These are phyloP conservation scores for Decorospora gaudefroyi DNA, from an alignment of 2,329 filamentous ascomycete genomes.

Conservation along the genomic window DNA sequence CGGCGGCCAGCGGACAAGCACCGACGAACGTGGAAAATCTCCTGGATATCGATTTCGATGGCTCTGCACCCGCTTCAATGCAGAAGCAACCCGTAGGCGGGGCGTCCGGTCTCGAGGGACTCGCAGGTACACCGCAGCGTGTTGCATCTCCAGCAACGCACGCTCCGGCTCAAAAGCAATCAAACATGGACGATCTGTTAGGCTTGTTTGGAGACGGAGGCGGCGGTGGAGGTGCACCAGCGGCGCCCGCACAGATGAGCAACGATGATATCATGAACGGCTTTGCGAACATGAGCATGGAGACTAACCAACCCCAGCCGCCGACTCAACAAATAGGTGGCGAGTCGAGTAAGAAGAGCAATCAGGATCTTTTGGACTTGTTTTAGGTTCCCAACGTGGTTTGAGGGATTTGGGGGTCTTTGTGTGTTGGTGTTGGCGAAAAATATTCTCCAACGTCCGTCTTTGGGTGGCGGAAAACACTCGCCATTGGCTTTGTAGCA, in stretches of 20 bases:
- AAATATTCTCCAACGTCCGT: not conserved
- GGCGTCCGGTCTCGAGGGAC: constrained; percentile 57
- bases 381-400: constrained; percentile 48
- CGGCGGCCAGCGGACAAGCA: constrained; percentile 60
- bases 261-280: constrained; percentile 72
- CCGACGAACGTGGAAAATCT: constrained; percentile 89
- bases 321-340: constrained; percentile 62
- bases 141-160: constrained; percentile 65
- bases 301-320: constrained; percentile 66
- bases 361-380: constrained; percentile 61
- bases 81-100: constrained; percentile 64
- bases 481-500: too few species aligned
- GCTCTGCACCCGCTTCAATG: constrained; percentile 84
- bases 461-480: not conserved
- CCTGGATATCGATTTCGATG: constrained; percentile 94
- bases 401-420: constrained; percentile 3
- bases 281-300: constrained; percentile 79
- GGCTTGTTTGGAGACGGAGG: constrained; percentile 62
- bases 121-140: constrained; percentile 69
- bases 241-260: constrained; percentile 44
- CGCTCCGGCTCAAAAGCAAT: constrained; percentile 51
- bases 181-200: constrained; percentile 80
- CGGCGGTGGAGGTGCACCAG: constrained; percentile 37
- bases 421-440: not conserved
- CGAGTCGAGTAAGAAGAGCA: constrained; percentile 60